Percentiles rank a stretch among this genome's conserved stretches.
Evolutionary conservation across 345 rosid species (phyloP).

Genomic region (Gossypium bickii): DNA sequence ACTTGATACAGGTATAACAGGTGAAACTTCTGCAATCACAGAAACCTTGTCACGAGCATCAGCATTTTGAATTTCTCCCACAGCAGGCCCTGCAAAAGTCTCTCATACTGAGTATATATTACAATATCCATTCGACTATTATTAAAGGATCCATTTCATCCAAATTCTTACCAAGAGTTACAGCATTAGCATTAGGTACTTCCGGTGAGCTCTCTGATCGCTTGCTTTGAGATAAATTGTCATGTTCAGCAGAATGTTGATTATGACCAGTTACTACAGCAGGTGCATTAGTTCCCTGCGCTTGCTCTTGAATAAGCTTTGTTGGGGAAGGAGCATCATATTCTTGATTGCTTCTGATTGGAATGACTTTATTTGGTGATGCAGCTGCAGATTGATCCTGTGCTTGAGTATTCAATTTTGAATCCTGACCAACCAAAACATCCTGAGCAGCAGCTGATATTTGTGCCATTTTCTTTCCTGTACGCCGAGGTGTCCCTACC

Average conservation of each 20-base stretch:
- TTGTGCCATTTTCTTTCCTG: constrained; percentile 51
- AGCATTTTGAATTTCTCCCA: constrained; percentile 45
- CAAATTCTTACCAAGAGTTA: constrained; percentile 27
- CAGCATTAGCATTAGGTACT: constrained; percentile 17
- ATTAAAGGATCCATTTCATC: constrained; percentile 8
- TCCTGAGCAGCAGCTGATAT: constrained; percentile 35
- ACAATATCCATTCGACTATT: not conserved
- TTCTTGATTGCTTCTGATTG: constrained; percentile 38
- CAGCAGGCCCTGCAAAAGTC: constrained; percentile 36
- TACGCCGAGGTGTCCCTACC: constrained; percentile 8
- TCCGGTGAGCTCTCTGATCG: constrained; percentile 15
- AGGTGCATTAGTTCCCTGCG: constrained; percentile 13
- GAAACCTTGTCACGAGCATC: constrained; percentile 56
- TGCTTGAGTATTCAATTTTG: constrained; percentile 31
- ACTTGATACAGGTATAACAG: constrained; percentile 27
- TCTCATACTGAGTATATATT: not conserved
- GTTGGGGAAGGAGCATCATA: constrained; percentile 32
- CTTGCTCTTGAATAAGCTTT: constrained; percentile 35
- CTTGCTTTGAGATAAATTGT: constrained; percentile 15
- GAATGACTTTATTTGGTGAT: constrained; percentile 20
- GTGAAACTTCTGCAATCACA: constrained; percentile 58
- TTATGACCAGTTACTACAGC: constrained; percentile 2
- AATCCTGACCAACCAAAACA: constrained; percentile 45
- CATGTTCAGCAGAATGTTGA: constrained; percentile 18
- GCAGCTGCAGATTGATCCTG: constrained; percentile 28